Percentiles rank a stretch among this genome's conserved stretches.
Conservation (phyloP, 2,329 filamentous ascomycete species). For the Monosporascus sp. region DNA sequence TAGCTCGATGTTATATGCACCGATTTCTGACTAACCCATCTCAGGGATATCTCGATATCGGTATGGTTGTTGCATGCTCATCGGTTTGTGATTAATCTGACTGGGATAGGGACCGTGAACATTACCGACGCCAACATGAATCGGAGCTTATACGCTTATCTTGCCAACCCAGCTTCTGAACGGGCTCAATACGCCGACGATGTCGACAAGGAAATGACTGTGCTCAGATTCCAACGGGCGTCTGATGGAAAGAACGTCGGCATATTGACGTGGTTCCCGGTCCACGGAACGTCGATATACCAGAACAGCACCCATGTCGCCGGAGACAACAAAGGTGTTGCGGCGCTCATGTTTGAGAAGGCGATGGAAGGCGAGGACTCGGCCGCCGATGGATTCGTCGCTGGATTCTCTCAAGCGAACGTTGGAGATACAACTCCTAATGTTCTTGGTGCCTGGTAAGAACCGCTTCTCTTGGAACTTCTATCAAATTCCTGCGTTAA, state of each 20-base stretch:
- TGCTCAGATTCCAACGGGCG: slow-evolving; percentile 67
- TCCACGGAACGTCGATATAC: slow-evolving; percentile 84
- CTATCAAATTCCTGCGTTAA: not conserved
- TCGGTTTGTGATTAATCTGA: slow-evolving; percentile 5
- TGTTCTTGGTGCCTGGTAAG: slow-evolving; percentile 64
- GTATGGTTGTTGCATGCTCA: slow-evolving; percentile 1
- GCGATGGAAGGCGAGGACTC: slow-evolving; percentile 47
- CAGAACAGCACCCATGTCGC: slow-evolving; percentile 86
- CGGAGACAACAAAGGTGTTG: slow-evolving; percentile 91
- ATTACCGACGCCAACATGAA: slow-evolving; percentile 74
- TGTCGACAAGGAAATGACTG: slow-evolving; percentile 70
- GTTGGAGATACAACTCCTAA: slow-evolving; percentile 89
- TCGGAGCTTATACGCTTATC: slow-evolving; percentile 76
- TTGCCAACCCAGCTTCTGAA: slow-evolving; percentile 73
- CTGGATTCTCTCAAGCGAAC: slow-evolving; percentile 86
- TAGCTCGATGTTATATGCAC: not conserved
- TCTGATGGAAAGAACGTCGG: slow-evolving; percentile 70
- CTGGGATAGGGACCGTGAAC: slow-evolving; percentile 37
- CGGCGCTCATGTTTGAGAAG: slow-evolving; percentile 76
- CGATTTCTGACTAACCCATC: slow-evolving; percentile 1
- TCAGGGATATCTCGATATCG: slow-evolving; percentile 15
- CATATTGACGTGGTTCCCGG: slow-evolving; percentile 84
- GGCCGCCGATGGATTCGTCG: slow-evolving; percentile 66
- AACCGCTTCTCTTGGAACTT: not conserved
- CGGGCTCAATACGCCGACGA: slow-evolving; percentile 57